These are phyloP conservation scores for Neurospora sp. DNA, from an alignment of 495 filamentous ascomycete species.

Conservation along the genomic window DNA sequence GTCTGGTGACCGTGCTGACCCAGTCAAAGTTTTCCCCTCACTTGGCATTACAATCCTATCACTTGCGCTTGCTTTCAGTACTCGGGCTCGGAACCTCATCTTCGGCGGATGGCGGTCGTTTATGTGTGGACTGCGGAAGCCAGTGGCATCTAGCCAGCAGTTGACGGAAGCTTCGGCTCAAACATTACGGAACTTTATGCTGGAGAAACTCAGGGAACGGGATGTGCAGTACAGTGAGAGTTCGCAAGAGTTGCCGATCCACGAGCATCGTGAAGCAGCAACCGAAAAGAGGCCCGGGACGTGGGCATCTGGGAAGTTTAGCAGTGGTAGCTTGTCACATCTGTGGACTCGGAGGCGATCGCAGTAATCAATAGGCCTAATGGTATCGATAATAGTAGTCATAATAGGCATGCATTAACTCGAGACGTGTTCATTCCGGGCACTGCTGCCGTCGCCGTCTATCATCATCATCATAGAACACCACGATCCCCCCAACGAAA, in stretches of 20 bases:
- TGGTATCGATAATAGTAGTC: background rate
- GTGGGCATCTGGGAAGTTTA: background rate
- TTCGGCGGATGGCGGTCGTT: constrained; percentile 7
- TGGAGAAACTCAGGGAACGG: constrained; percentile 16
- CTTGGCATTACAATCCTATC: constrained; percentile 11
- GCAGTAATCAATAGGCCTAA: background rate
- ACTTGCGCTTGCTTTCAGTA: constrained; percentile 16
- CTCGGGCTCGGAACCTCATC: constrained; percentile 9
- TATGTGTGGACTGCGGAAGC: background rate
- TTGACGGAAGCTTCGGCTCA: constrained; percentile 11
- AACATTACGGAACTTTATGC: constrained; percentile 15
- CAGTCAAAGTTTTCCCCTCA: constrained; percentile 10
- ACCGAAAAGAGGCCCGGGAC: background rate
- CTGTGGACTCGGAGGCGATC: background rate
- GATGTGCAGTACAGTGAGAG: constrained; percentile 4
- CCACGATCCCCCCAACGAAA: background rate
- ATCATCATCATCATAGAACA: background rate
- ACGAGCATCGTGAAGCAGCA: background rate
- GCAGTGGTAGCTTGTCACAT: background rate
- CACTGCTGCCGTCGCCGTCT: background rate
- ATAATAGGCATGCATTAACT: background rate
- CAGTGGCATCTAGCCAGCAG: background rate
- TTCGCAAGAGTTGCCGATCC: constrained; percentile 5
- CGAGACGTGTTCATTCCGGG: background rate
- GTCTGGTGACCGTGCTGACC: background rate